These are phyloP conservation scores for Pythium dissimile DNA, from an alignment of 352 stramenopile species.

Conservation along the genomic window DNA sequence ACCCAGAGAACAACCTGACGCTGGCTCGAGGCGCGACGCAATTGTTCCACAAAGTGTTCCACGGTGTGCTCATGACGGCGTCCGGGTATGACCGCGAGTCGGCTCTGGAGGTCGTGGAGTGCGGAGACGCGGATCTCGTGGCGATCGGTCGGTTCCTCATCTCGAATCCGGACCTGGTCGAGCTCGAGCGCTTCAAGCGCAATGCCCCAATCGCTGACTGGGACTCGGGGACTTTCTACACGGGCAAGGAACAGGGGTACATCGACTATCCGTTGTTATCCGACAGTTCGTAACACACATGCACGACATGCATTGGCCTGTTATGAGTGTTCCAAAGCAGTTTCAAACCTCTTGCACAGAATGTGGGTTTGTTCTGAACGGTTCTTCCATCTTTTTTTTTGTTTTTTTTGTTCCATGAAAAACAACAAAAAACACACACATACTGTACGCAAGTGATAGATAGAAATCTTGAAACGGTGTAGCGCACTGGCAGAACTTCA, in stretches of 20 bases:
- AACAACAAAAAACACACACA: neutral
- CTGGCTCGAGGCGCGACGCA: slow-evolving; percentile 26
- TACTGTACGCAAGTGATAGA: slow-evolving; percentile 17
- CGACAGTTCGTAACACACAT: neutral
- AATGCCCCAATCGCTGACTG: slow-evolving; percentile 28
- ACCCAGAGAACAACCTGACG: slow-evolving; percentile 17
- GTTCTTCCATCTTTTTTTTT: slow-evolving; percentile 1
- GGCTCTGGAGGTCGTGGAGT: slow-evolving; percentile 24
- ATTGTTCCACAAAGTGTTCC: slow-evolving; percentile 54
- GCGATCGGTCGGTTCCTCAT: slow-evolving; percentile 43
- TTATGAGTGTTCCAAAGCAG: too few relatives aligned
- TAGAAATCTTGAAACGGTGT: slow-evolving; percentile 18
- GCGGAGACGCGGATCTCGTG: slow-evolving; percentile 29
- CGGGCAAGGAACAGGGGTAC: slow-evolving; percentile 43
- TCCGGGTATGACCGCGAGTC: slow-evolving; percentile 41
- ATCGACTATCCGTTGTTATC: slow-evolving; percentile 45
- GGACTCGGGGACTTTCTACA: slow-evolving; percentile 47
- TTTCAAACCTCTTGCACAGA: neutral
- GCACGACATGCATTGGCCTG: neutral
- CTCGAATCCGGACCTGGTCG: slow-evolving; percentile 42
- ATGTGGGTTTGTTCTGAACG: neutral
- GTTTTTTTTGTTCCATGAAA: slow-evolving; percentile 3
- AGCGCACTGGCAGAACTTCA: too few relatives aligned
- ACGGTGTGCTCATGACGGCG: slow-evolving; percentile 51
- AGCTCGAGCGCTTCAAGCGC: slow-evolving; percentile 30